Conservation (phyloP, 2,329 filamentous ascomycete species). For the Pseudogymnoascus sp. region DNA sequence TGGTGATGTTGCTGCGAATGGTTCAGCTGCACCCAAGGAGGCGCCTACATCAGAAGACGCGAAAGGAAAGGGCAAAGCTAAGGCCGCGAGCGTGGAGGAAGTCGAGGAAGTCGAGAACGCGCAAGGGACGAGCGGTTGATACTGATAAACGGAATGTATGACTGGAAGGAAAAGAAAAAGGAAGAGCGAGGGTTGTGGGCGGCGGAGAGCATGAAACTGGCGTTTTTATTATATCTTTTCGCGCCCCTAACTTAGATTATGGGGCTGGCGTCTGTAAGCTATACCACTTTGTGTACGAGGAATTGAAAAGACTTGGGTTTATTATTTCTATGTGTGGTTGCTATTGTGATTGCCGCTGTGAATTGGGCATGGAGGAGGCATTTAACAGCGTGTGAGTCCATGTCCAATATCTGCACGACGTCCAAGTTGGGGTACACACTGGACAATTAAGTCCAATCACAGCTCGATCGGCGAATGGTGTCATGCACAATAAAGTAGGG, state of each 20-base stretch:
- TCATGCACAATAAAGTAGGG: conserved; percentile 2
- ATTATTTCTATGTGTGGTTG: not conserved
- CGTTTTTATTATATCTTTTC: conserved; percentile 4
- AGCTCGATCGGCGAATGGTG: not conserved
- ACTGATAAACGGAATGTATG: not conserved
- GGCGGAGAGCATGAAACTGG: not conserved
- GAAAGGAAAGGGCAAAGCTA: not conserved
- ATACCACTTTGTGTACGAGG: conserved; percentile 9
- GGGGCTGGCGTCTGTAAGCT: conserved; percentile 8
- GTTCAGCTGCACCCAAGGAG: not conserved
- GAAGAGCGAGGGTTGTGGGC: not conserved
- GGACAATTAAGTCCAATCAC: not conserved
- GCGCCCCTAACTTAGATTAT: not conserved
- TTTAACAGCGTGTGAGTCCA: not conserved
- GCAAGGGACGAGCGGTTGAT: not conserved
- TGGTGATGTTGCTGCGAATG: not conserved
- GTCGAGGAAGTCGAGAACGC: not conserved
- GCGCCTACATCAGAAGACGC: not conserved
- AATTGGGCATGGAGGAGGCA: not conserved
- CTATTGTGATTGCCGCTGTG: not conserved
- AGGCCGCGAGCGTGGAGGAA: not conserved
- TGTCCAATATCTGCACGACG: not conserved
- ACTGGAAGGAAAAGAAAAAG: conserved; percentile 3
- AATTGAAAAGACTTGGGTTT: conserved; percentile 6
- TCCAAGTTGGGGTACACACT: not conserved